A percentile compares a stretch with the other conserved stretches of the same genome.
These are phyloP conservation scores for Ustilago loliicola DNA, from an alignment of 1,284 basidiomycete genomes.

Conservation along the genomic window DNA sequence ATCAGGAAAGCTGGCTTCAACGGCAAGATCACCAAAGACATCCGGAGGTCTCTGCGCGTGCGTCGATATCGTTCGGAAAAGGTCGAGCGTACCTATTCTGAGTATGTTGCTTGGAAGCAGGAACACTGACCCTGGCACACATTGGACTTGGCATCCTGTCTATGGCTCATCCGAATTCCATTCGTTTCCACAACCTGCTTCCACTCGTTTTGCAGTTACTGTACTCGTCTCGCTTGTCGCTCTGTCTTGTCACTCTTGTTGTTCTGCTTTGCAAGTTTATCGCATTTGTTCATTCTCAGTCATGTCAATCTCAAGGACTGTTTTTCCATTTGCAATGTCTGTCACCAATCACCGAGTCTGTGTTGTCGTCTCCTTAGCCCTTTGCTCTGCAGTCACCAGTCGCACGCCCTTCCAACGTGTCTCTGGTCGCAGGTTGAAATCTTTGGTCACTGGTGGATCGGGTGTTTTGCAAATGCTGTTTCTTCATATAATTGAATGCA, in stretches of 20 bases:
- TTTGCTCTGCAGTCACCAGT: too few species aligned
- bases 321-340: too few species aligned
- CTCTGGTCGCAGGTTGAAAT: too few species aligned
- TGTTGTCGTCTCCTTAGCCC: too few species aligned
- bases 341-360: too few species aligned
- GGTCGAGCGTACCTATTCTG: slow-evolving; percentile 79
- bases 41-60: slow-evolving; percentile 82
- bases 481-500: too few species aligned
- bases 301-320: background rate
- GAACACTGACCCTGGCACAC: background rate
- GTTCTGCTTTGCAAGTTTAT: background rate
- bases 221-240: background rate
- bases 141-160: background rate
- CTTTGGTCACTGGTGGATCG: too few species aligned
- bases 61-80: slow-evolving; percentile 87
- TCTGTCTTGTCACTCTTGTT: slow-evolving; percentile 1
- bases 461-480: too few species aligned
- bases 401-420: too few species aligned
- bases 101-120: slow-evolving; percentile 73
- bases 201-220: background rate
- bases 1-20: slow-evolving; percentile 89
- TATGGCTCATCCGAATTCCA: too few species aligned
- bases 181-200: too few species aligned
- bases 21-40: slow-evolving; percentile 84
- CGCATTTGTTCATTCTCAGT: background rate